Evolutionary conservation across 2,329 filamentous ascomycete species (phyloP).

Genomic region (Aspergillus novofumigatus): DNA sequence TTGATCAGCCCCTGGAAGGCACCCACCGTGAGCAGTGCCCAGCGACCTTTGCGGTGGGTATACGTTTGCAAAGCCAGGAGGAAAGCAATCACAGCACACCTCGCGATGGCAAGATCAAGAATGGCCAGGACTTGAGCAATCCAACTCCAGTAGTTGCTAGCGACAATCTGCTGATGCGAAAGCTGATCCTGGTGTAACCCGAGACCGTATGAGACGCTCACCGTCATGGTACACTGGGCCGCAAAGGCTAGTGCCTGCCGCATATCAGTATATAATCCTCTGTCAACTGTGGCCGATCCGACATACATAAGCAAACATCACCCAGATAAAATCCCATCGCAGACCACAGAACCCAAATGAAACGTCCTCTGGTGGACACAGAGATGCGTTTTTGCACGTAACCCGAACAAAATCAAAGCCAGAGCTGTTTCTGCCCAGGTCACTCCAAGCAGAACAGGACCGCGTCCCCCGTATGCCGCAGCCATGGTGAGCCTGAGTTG

Average conservation of each 20-base stretch:
- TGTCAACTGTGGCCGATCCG: background rate
- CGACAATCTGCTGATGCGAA: slow-evolving; percentile 4
- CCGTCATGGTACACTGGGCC: slow-evolving; percentile 11
- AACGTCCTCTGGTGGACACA: slow-evolving; percentile 7
- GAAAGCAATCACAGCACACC: slow-evolving; percentile 15
- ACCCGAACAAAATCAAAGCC: slow-evolving; percentile 11
- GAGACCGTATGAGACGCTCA: slow-evolving; percentile 14
- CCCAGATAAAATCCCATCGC: slow-evolving; percentile 21
- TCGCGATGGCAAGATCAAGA: slow-evolving; percentile 10
- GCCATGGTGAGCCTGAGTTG: background rate
- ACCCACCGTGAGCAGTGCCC: slow-evolving; percentile 13
- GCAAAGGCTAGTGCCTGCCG: slow-evolving; percentile 9
- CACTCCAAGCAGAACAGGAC: slow-evolving; percentile 13
- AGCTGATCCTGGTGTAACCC: slow-evolving; percentile 13
- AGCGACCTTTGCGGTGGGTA: slow-evolving; percentile 8
- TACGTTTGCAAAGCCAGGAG: slow-evolving; percentile 12
- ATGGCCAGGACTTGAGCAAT: slow-evolving; percentile 13
- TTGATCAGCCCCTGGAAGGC: slow-evolving; percentile 11
- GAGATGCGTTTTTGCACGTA: slow-evolving; percentile 15
- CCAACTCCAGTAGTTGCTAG: slow-evolving; percentile 17
- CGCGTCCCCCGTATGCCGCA: slow-evolving; percentile 10
- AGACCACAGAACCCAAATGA: slow-evolving; percentile 13
- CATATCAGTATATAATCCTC: background rate
- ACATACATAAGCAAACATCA: slow-evolving; percentile 12
- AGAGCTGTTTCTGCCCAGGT: slow-evolving; percentile 17